phyloP scores from a whole-genome alignment of 148 eudicot genomes.

The Camellia japonica region DNA sequence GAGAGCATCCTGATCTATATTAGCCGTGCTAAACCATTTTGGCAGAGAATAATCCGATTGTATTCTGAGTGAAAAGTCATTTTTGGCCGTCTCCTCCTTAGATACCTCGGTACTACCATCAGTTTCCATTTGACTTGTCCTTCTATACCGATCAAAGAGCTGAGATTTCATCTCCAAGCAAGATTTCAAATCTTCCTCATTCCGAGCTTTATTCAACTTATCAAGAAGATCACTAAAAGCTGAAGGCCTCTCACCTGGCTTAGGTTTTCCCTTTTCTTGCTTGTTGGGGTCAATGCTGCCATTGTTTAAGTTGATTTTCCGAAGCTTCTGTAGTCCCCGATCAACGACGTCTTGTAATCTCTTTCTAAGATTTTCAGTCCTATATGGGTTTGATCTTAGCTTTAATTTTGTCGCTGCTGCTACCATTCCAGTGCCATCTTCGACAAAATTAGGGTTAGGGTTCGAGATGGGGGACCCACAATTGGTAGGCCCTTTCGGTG shows the following conservation, averaged over 20 bases:
- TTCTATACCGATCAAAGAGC: conserved; percentile 29
- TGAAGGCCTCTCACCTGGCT: conserved; percentile 35
- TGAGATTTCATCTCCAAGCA: conserved; percentile 53
- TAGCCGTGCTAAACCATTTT: conserved; percentile 42
- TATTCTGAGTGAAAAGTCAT: conserved; percentile 6
- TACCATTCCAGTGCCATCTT: conserved; percentile 25
- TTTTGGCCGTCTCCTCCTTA: conserved; percentile 14
- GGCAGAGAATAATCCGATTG: conserved; percentile 35
- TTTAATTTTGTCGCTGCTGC: conserved; percentile 42
- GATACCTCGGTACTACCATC: conserved; percentile 18
- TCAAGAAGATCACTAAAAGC: conserved; percentile 56
- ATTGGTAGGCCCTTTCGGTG: conserved; percentile 25
- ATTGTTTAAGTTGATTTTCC: conserved; percentile 23
- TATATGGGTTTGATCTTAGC: conserved; percentile 58
- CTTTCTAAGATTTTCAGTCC: conserved; percentile 55
- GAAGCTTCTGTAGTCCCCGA: conserved; percentile 59
- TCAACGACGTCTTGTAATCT: conserved; percentile 57
- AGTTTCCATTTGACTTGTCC: conserved; percentile 22
- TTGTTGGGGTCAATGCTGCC: conserved; percentile 25
- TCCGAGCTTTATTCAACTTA: conserved; percentile 63
- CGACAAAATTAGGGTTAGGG: conserved; percentile 24
- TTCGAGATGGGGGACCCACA: conserved; percentile 20
- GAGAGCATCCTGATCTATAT: conserved; percentile 54
- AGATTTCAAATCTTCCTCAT: conserved; percentile 61
- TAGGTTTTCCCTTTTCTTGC: conserved; percentile 39